phyloP scores from a whole-genome alignment of 2,329 filamentous ascomycete genomes.

The Didymella glomerata region DNA sequence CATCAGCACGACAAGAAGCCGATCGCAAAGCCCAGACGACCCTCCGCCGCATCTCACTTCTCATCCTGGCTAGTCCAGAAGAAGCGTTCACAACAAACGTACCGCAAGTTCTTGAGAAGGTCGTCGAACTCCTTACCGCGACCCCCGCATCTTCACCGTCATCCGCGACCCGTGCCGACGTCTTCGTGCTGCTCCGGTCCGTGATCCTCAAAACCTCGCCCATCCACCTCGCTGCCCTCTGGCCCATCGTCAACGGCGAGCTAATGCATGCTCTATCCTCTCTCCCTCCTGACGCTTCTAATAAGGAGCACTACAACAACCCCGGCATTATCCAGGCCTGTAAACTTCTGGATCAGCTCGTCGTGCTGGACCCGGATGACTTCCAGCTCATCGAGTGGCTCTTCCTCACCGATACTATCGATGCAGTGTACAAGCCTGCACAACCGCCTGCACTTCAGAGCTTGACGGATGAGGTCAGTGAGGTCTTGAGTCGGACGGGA shows the following conservation, averaged over 20 bases:
- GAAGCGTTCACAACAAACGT: constrained; percentile 85
- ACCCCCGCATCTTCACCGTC: constrained; percentile 91
- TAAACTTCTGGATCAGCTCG: constrained; percentile 89
- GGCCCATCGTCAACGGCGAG: constrained; percentile 89
- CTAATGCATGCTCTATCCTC: constrained; percentile 81
- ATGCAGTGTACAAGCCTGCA: constrained; percentile 85
- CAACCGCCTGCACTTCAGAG: constrained; percentile 72
- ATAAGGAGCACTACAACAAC: constrained; percentile 78
- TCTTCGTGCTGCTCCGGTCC: constrained; percentile 87
- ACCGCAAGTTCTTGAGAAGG: constrained; percentile 76
- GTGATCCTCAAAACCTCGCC: constrained; percentile 80
- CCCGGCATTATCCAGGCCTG: constrained; percentile 85
- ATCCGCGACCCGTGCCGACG: constrained; percentile 84
- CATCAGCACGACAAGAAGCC: constrained; percentile 90
- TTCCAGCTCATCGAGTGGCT: constrained; percentile 99
- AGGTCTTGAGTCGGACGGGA: constrained; percentile 64
- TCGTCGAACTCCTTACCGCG: constrained; percentile 85
- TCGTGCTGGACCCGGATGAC: constrained; percentile 88
- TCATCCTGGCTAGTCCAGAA: constrained; percentile 77
- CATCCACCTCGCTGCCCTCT: constrained; percentile 82
- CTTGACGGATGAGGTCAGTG: constrained; percentile 84
- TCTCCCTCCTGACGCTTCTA: constrained; percentile 72
- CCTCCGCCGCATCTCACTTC: constrained; percentile 79
- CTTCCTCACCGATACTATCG: constrained; percentile 95
- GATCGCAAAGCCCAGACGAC: constrained; percentile 93